Evolutionary conservation across 202 grass and related monocot species (phyloP), one percentile per base, ranked within the genome.

Genomic region (Zoysia matrella): DNA sequence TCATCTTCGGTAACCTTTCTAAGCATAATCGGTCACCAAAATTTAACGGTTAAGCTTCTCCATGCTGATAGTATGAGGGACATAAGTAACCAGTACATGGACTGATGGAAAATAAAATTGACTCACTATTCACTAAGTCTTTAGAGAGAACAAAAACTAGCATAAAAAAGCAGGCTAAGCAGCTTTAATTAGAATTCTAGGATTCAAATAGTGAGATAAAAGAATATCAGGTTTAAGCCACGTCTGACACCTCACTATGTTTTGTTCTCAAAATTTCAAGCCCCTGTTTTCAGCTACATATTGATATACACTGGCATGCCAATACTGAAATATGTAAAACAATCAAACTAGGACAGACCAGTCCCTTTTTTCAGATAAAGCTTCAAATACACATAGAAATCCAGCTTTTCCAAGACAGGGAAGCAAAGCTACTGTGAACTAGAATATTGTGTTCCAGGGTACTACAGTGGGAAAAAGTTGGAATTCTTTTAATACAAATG

Each of bases 251-350:
- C 36, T 66, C 63, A 75, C 61, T 60, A 74, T 36, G 10, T 69
- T 86, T 61, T 60, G 51, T 60, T 74, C 72, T 74, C 52, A 83
- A 14, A 69, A 44, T 62, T 70, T 81, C 67, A 70, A 11, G 4
- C 55, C 15, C 0, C 9, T 36, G 8, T 4, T 50, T 47, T 55
- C 12, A 5, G 42, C 9, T 46, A 39, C 56, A 73, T 64, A 43
- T 55, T 8, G n/a, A 67, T 46, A 52, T 5, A 44, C 5, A 82
- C 62, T n/a, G 4, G 18, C 72, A 69, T 71, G 50, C 57, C 43
- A 72, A 72, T 82, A 68, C 53, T 50, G 30, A 10, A 85, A 9
- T 55, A 42, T 42, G 8, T 2, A 13, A 30, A 16, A 36, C 47
- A 60, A 69, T 50, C 22, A 69, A 60, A 60, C 42, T 8, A 76